Conservation (phyloP, 352 stramenopile genomes). For the Elongisporangium prolatum region DNA sequence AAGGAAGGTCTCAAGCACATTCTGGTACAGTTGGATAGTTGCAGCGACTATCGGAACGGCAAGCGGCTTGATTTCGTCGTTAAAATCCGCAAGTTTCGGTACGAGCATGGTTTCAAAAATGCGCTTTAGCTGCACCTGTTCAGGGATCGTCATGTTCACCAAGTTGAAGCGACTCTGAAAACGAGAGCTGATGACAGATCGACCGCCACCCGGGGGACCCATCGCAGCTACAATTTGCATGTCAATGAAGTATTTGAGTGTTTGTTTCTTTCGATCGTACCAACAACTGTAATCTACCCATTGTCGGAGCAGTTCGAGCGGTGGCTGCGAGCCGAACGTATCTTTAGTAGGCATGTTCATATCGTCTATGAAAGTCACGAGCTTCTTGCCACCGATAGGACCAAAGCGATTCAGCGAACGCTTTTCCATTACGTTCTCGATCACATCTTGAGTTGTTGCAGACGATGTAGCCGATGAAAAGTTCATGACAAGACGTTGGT, state of each 20-base stretch:
- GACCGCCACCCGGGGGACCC: constrained; percentile 79
- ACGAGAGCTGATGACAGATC: constrained; percentile 84
- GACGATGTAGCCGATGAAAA: constrained; percentile 89
- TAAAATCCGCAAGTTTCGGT: constrained; percentile 80
- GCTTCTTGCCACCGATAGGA: constrained; percentile 79
- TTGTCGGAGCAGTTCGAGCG: constrained; percentile 87
- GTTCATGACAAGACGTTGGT: constrained; percentile 80
- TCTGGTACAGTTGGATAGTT: constrained; percentile 87
- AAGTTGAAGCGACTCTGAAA: constrained; percentile 92
- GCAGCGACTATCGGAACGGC: constrained; percentile 60
- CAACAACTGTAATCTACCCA: constrained; percentile 92
- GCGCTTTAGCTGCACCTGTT: constrained; percentile 76
- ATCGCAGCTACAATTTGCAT: constrained; percentile 89
- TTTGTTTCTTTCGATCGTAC: constrained; percentile 91
- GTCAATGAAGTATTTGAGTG: constrained; percentile 89
- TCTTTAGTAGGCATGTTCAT: constrained; percentile 92
- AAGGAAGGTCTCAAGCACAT: constrained; percentile 81
- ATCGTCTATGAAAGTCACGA: constrained; percentile 91
- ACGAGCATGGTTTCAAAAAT: constrained; percentile 90
- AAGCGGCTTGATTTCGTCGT: constrained; percentile 86
- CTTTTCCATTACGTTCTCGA: constrained; percentile 91
- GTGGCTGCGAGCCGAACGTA: constrained; percentile 88
- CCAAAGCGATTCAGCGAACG: constrained; percentile 86
- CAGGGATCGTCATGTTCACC: constrained; percentile 87
- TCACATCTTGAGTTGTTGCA: constrained; percentile 85